Evolutionary conservation across 306 rosid species (phyloP).

Genomic region (Lagenaria siceraria): DNA sequence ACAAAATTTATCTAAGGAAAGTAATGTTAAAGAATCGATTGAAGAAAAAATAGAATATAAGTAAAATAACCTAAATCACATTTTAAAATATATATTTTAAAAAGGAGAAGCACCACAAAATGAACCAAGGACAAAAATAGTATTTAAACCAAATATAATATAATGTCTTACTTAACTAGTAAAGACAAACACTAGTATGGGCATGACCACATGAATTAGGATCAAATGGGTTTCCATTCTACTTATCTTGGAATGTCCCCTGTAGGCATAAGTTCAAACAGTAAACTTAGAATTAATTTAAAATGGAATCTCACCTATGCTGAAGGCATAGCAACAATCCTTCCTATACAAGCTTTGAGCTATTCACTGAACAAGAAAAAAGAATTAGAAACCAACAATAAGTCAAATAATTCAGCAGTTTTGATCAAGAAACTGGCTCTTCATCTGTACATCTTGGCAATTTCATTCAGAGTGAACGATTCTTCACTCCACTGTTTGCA

Average conservation of each 20-base stretch:
- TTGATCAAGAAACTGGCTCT: constrained; percentile 3
- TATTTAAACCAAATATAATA: too few relatives aligned
- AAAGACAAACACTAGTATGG: too few relatives aligned
- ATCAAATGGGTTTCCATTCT: background rate
- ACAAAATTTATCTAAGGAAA: too few relatives aligned
- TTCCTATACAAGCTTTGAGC: constrained; percentile 2
- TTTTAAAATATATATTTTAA: too few relatives aligned
- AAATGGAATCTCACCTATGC: background rate
- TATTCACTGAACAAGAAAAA: background rate
- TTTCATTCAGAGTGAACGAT: background rate
- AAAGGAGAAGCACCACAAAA: too few relatives aligned
- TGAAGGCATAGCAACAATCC: background rate
- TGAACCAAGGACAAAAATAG: too few relatives aligned
- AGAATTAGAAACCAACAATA: background rate
- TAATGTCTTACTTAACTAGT: too few relatives aligned
- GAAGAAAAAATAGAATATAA: too few relatives aligned
- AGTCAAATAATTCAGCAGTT: background rate
- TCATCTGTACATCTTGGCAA: background rate
- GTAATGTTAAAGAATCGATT: too few relatives aligned
- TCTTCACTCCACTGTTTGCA: background rate
- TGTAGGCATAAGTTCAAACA: background rate
- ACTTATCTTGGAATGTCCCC: background rate
- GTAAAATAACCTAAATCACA: too few relatives aligned
- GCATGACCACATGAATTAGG: background rate
- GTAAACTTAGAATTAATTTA: background rate